A percentile compares a stretch with the other conserved stretches of the same genome.
phyloP scores from a whole-genome alignment of 75 land plant species.

The Isoetes taiwanensis region DNA sequence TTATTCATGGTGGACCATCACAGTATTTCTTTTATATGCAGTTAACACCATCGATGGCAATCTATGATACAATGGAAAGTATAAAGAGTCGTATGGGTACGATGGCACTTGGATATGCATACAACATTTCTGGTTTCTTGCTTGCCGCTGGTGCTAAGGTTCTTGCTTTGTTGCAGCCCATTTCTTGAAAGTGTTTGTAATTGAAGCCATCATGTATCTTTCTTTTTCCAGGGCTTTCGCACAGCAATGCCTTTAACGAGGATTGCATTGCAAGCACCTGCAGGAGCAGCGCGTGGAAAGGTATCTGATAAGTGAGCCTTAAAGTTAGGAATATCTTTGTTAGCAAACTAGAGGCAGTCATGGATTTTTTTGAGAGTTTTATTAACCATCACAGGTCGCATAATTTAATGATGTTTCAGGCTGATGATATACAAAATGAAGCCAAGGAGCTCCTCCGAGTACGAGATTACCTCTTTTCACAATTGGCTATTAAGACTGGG shows the following conservation, averaged over 20 bases:
- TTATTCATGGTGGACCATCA: background rate
- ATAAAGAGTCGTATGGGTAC: slow-evolving; percentile 70
- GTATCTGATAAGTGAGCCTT: slow-evolving; percentile 18
- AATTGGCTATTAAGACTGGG: slow-evolving; percentile 70
- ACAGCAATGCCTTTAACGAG: slow-evolving; percentile 61
- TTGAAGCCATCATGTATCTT: background rate
- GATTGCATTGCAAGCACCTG: slow-evolving; percentile 65
- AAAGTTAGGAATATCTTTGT: background rate
- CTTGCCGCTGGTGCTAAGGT: slow-evolving; percentile 93
- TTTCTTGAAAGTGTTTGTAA: no score
- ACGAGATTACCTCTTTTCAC: slow-evolving; percentile 51
- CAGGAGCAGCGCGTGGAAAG: slow-evolving; percentile 90
- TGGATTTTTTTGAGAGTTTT: background rate
- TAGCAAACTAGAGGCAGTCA: background rate
- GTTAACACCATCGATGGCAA: slow-evolving; percentile 75
- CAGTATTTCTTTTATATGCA: slow-evolving; percentile 7
- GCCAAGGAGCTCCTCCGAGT: slow-evolving; percentile 72
- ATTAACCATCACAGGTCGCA: background rate
- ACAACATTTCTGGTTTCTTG: slow-evolving; percentile 73
- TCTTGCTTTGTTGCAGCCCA: background rate
- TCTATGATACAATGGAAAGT: slow-evolving; percentile 92
- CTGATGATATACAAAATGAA: slow-evolving; percentile 84
- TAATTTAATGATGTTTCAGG: slow-evolving; percentile 30
- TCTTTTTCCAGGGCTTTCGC: slow-evolving; percentile 46
- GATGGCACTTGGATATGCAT: slow-evolving; percentile 62